These are phyloP conservation scores for Aquilaria agallochum DNA, from an alignment of 441 rosid species.

Conservation along the genomic window DNA sequence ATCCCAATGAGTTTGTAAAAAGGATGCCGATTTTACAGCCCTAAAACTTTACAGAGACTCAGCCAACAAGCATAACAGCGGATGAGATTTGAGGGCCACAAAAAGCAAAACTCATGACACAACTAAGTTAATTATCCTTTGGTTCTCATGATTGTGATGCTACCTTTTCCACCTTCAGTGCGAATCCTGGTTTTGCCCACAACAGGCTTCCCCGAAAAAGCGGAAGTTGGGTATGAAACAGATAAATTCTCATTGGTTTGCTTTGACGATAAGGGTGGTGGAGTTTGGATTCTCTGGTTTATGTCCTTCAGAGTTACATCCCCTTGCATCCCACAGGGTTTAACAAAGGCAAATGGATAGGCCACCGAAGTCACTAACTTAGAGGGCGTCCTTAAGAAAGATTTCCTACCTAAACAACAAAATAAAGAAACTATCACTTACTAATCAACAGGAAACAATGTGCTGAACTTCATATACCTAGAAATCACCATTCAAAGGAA, in stretches of 20 bases:
- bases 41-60: no score
- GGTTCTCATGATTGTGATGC: conserved; percentile 95
- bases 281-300: conserved; percentile 72
- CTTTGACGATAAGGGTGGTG: conserved; percentile 55
- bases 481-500: not conserved
- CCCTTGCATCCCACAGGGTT: conserved; percentile 86
- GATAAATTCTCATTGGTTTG: conserved; percentile 42
- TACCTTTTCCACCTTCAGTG: conserved; percentile 96
- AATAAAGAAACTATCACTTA: not conserved
- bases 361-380: conserved; percentile 73
- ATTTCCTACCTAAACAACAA: conserved; percentile 56
- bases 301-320: conserved; percentile 93
- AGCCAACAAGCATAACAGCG: no score
- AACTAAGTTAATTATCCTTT: conserved; percentile 43
- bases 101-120: no score
- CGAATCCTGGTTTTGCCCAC: conserved; percentile 89
- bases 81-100: no score
- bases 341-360: conserved; percentile 90
- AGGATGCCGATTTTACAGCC: no score
- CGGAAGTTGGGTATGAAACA: conserved; percentile 70
- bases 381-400: conserved; percentile 52
- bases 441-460: not conserved
- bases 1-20: no score
- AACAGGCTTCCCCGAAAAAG: conserved; percentile 97
- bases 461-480: no score